A percentile compares a stretch with the other conserved stretches of the same genome.
phyloP scores from a whole-genome alignment of 176 grass and related monocot species.

The Phyllostachys edulis region DNA sequence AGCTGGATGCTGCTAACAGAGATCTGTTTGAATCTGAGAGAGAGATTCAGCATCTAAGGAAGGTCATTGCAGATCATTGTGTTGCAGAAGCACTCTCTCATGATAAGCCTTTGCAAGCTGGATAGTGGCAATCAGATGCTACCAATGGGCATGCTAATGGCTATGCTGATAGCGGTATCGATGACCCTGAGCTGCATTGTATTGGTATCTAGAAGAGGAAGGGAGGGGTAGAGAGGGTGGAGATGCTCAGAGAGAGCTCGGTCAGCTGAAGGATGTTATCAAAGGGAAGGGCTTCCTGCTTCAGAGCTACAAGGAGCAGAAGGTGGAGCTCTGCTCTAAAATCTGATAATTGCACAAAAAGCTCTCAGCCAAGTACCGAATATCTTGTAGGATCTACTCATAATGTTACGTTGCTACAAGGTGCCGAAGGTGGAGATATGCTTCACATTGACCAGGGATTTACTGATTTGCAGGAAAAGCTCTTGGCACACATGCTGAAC shows the following conservation, averaged over 20 bases:
- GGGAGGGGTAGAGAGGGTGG: conserved; percentile 43
- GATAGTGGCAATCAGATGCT: conserved; percentile 43
- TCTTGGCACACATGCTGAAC: conserved; percentile 40
- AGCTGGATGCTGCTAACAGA: conserved; percentile 57
- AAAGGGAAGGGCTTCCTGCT: conserved; percentile 91
- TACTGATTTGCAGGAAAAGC: conserved; percentile 23
- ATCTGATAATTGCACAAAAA: conserved; percentile 79
- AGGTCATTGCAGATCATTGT: conserved; percentile 65
- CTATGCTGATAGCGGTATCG: conserved; percentile 49
- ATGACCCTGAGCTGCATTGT: conserved; percentile 47
- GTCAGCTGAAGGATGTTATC: conserved; percentile 72
- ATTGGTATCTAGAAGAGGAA: conserved; percentile 54
- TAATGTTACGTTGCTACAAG: conserved; percentile 25
- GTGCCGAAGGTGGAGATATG: conserved; percentile 44
- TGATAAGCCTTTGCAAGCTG: conserved; percentile 44
- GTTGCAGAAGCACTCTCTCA: conserved; percentile 41
- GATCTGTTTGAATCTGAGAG: conserved; percentile 77
- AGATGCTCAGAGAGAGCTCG: conserved; percentile 64
- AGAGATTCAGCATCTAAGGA: conserved; percentile 72
- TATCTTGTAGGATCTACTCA: conserved; percentile 58
- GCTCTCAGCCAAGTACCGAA: conserved; percentile 65
- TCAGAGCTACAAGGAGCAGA: conserved; percentile 93
- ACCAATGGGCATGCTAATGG: conserved; percentile 53
- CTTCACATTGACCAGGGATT: conserved; percentile 35
- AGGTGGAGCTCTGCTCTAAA: conserved; percentile 67